Evolutionary conservation across 306 rosid species (phyloP), one percentile per base, ranked within the genome.

Genomic region (Lathyrus aphaca): DNA sequence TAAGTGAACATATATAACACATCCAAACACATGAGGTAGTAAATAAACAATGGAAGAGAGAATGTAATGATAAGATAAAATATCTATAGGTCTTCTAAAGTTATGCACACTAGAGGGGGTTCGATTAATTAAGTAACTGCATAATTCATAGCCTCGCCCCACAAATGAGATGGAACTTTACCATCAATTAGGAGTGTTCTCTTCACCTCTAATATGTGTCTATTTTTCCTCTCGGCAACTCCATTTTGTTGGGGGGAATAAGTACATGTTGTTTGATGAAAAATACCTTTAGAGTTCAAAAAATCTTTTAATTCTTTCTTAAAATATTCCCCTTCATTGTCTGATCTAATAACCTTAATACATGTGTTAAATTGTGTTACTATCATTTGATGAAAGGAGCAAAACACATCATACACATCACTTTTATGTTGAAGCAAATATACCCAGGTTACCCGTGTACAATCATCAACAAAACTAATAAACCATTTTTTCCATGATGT

Each of bases 31-130:
- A 5, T 6, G 30, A 16, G 60, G 58, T 0, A 3, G 23, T 48
- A 48, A 66, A 49, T 67, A 10, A 67, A 49, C 60, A 10, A 67
- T 66, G 32, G 62, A 4, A 11, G 62, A 50, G 5, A 68, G 37
- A 19, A n/a, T 14, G 25, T 23, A 39, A 68, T 68, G 73, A 53
- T 53, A 37, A 68, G 14, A 68, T 3, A 53, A 6, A 19, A 19
- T 64, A 53, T 68, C 63, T 53, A 53, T 11, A 50, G 48, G 61
- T 16, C 42, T 49, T 49, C 56, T 16, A 16, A 49, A 49, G 56
- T 49, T 49, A 15, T 5, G 56, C 56, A 49, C 27, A 49, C 23
- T 49, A 17, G 56, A 49, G 3, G 56, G 56, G 27, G 56, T 49
- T 7, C 56, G 25, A 17, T 49, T 49, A 49, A 49, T 49, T 10